A percentile compares a stretch with the other conserved stretches of the same genome.
phyloP scores from a whole-genome alignment of 192 early-diverging fungal genomes.

The Coemansia sp. region DNA sequence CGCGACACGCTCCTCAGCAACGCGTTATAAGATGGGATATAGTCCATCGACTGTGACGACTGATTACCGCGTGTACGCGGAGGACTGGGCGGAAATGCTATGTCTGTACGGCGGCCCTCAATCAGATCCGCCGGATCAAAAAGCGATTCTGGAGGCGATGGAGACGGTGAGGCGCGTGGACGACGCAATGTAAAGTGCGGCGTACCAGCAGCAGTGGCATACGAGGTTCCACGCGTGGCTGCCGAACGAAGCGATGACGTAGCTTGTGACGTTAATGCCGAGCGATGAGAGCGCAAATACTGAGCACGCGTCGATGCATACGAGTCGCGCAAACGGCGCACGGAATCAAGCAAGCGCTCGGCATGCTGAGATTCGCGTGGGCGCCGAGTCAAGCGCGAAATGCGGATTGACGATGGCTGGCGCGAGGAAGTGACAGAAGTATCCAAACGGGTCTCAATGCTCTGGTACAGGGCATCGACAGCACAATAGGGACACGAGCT shows the following conservation, averaged over 20 bases:
- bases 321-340: background rate
- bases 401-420: slow-evolving; percentile 4
- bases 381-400: slow-evolving; percentile 6
- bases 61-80: background rate
- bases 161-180: slow-evolving; percentile 2
- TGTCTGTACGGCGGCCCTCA: slow-evolving; percentile 2
- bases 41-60: background rate
- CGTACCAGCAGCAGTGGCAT: background rate
- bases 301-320: background rate
- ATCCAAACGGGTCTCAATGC: background rate
- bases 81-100: background rate
- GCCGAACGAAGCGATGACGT: background rate
- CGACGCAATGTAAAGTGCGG: background rate
- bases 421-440: background rate
- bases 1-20: background rate
- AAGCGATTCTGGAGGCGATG: slow-evolving; percentile 19
- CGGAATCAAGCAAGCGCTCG: slow-evolving; percentile 5
- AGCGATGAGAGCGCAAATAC: background rate
- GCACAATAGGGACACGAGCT: slow-evolving; percentile 3
- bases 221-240: background rate
- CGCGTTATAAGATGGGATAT: background rate
- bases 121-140: slow-evolving; percentile 6
- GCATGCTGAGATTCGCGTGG: background rate
- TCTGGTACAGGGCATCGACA: slow-evolving; percentile 1
- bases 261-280: background rate